Percentiles rank a stretch among this genome's conserved stretches.
Evolutionary conservation across 2,329 filamentous ascomycete species (phyloP).

Genomic region (Metarhizium brunneum): DNA sequence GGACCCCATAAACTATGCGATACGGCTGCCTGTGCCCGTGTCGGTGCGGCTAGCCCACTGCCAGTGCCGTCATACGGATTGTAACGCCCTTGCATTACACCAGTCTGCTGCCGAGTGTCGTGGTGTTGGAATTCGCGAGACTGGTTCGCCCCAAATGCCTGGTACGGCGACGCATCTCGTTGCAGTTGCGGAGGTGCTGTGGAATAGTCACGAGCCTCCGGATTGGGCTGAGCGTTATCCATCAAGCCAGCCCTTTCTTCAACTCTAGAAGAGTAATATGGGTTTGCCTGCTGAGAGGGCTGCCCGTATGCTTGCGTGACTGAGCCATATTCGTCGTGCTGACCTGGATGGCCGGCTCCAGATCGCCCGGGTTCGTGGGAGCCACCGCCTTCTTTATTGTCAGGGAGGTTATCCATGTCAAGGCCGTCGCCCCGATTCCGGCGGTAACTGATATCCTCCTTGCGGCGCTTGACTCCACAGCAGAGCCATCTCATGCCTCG

Average conservation of each 20-base stretch:
- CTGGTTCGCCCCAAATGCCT: neutral
- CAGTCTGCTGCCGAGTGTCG: neutral
- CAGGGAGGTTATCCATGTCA: slow-evolving; percentile 29
- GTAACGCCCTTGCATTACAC: slow-evolving; percentile 3
- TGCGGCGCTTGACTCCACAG: slow-evolving; percentile 56
- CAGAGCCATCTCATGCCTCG: slow-evolving; percentile 75
- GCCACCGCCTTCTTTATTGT: slow-evolving; percentile 12
- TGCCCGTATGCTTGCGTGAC: slow-evolving; percentile 22
- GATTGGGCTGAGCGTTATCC: slow-evolving; percentile 24
- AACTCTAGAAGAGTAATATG: slow-evolving; percentile 26
- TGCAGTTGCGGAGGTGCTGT: slow-evolving; percentile 6
- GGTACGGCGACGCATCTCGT: slow-evolving; percentile 3
- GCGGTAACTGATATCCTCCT: slow-evolving; percentile 42
- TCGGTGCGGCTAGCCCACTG: neutral
- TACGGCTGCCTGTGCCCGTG: slow-evolving; percentile 5
- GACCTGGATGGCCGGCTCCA: neutral
- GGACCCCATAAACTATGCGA: slow-evolving; percentile 10
- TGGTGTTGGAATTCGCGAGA: neutral
- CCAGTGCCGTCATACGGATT: neutral
- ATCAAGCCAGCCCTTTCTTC: slow-evolving; percentile 37
- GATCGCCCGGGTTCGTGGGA: slow-evolving; percentile 15
- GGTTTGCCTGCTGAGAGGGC: slow-evolving; percentile 22
- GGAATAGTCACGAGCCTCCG: slow-evolving; percentile 7
- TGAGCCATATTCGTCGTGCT: slow-evolving; percentile 18
- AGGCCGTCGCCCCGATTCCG: slow-evolving; percentile 19